phyloP scores from a whole-genome alignment of 2,329 filamentous ascomycete species.

The Calonectria pseudoreteaudii region DNA sequence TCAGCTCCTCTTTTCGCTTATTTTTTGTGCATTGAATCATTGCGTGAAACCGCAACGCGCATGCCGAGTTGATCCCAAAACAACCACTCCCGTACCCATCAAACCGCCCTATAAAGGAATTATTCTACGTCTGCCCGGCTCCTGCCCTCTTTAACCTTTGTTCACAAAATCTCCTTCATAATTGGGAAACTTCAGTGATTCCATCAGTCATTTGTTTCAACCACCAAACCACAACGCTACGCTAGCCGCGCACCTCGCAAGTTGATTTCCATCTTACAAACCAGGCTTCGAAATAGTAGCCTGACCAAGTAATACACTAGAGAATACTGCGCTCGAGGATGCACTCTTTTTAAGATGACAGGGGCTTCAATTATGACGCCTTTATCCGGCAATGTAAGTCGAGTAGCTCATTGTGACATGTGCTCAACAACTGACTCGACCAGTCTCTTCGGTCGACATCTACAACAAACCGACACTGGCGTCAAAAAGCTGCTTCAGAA shows the following conservation, averaged over 20 bases:
- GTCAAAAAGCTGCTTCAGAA: background rate
- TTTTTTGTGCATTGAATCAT: constrained; percentile 7
- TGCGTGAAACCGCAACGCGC: background rate
- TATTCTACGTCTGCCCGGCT: background rate
- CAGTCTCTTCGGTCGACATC: constrained; percentile 15
- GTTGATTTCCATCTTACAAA: background rate
- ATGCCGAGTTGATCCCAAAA: background rate
- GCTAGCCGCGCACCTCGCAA: background rate
- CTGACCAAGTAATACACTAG: background rate
- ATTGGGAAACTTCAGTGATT: background rate
- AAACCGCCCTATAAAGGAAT: background rate
- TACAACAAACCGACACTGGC: background rate
- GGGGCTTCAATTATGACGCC: background rate
- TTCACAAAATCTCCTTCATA: background rate
- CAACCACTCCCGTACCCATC: background rate
- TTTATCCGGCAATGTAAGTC: constrained; percentile 16
- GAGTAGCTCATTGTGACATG: background rate
- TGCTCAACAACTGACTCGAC: background rate
- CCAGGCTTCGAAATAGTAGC: background rate
- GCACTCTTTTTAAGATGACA: background rate
- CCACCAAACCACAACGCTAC: background rate
- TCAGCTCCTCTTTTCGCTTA: constrained; percentile 6
- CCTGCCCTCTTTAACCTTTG: background rate
- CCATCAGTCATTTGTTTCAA: background rate
- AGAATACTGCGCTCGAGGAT: background rate